Evolutionary conservation across 371 early-diverging fungal genomes (phyloP).

Genomic region (Catenaria anguillulae): DNA sequence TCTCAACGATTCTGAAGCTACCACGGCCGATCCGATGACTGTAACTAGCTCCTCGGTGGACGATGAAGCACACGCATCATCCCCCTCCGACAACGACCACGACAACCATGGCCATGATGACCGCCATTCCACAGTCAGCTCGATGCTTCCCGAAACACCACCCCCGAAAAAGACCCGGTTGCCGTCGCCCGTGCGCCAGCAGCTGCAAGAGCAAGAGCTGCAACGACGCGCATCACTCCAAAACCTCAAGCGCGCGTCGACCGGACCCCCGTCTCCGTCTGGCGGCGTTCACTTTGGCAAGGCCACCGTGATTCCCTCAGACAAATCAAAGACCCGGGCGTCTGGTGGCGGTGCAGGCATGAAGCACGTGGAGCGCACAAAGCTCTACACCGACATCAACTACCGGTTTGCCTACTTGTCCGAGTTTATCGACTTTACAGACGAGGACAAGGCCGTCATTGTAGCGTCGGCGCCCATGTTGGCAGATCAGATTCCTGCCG

Average conservation of each 20-base stretch:
- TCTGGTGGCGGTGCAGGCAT: not conserved
- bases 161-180: no score
- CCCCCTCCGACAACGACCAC: no score
- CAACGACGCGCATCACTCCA: not conserved
- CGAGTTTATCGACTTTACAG: not conserved
- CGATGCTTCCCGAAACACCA: no score
- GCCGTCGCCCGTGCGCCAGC: not conserved
- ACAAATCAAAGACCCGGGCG: not conserved
- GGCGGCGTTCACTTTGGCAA: not conserved
- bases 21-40: no score
- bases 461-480: not conserved
- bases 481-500: not conserved
- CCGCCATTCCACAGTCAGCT: no score
- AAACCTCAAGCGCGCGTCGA: not conserved
- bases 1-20: no score
- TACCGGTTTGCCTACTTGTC: conserved; percentile 27
- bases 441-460: not conserved
- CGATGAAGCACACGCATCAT: no score
- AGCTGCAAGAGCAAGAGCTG: not conserved
- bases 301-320: not conserved
- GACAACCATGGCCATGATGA: no score
- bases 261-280: not conserved
- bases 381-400: conserved; percentile 46
- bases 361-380: conserved; percentile 30
- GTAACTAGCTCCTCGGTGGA: no score